phyloP scores from a whole-genome alignment of 495 filamentous ascomycete species.

The Xylaria castorea region DNA sequence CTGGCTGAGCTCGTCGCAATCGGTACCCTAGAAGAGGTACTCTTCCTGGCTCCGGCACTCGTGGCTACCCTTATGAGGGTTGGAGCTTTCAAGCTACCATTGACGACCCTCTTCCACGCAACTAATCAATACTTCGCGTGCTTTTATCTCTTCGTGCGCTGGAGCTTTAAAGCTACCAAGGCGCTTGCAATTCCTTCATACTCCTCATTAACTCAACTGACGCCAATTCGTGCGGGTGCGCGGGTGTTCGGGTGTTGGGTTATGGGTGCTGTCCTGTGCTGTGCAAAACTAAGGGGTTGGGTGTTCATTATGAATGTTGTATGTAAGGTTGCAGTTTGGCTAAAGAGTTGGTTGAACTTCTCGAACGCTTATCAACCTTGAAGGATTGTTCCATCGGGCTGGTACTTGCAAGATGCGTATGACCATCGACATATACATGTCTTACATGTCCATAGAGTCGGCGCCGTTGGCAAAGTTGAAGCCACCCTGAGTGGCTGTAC shows the following conservation, averaged over 20 bases:
- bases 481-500: constrained; percentile 68
- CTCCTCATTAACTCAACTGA: constrained; percentile 51
- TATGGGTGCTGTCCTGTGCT: constrained; percentile 23
- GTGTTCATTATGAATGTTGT: constrained; percentile 33
- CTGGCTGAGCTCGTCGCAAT: constrained; percentile 17
- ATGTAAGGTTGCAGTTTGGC: constrained; percentile 38
- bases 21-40: background rate
- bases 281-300: constrained; percentile 29
- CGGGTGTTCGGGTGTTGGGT: constrained; percentile 30
- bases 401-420: constrained; percentile 22
- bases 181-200: constrained; percentile 42
- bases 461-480: constrained; percentile 95
- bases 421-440: constrained; percentile 24
- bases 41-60: constrained; percentile 21
- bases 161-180: constrained; percentile 63
- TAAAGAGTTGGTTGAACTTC: constrained; percentile 32
- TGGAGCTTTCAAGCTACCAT: constrained; percentile 62
- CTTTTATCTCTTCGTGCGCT: constrained; percentile 44
- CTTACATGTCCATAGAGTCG: constrained; percentile 99
- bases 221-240: constrained; percentile 34
- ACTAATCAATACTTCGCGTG: constrained; percentile 34
- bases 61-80: constrained; percentile 42
- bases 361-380: constrained; percentile 17
- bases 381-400: constrained; percentile 15
- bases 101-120: constrained; percentile 43